Evolutionary conservation across 116 monocot species (phyloP).

Genomic region (Papilionanthe hybrid): DNA sequence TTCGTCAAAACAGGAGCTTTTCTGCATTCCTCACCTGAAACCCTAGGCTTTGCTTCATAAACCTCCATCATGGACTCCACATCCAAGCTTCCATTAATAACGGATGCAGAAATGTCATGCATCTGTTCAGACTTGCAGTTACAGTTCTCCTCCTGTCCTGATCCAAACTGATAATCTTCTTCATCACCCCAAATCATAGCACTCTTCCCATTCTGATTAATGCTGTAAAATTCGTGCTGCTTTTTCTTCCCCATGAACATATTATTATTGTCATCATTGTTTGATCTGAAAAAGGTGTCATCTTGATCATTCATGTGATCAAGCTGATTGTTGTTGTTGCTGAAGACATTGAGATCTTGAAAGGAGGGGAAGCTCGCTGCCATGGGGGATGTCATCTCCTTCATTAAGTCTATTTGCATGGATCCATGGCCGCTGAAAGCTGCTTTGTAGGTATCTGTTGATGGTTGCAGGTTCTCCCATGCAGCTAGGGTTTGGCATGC

Average conservation of each 20-base stretch:
- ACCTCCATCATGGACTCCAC: constrained; percentile 45
- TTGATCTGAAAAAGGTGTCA: constrained; percentile 29
- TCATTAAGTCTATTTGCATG: constrained; percentile 22
- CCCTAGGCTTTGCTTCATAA: constrained; percentile 45
- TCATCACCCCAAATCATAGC: constrained; percentile 70
- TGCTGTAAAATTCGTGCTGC: constrained; percentile 19
- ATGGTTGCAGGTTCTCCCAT: constrained; percentile 25
- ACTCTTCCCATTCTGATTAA: constrained; percentile 42
- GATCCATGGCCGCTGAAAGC: constrained; percentile 19
- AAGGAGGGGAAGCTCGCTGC: constrained; percentile 55
- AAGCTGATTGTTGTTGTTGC: constrained; percentile 21
- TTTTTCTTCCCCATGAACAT: constrained; percentile 29
- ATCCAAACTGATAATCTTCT: neutral
- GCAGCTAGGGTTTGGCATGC: constrained; percentile 57
- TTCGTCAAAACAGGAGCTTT: constrained; percentile 34
- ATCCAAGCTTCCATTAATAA: constrained; percentile 39
- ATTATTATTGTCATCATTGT: constrained; percentile 3
- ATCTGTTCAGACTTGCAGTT: constrained; percentile 48
- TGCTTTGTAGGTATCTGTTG: constrained; percentile 17
- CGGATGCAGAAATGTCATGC: constrained; percentile 11
- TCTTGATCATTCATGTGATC: constrained; percentile 12
- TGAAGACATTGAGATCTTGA: constrained; percentile 62
- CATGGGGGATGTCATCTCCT: constrained; percentile 18
- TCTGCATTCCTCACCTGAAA: constrained; percentile 21
- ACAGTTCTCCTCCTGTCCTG: constrained; percentile 17